phyloP scores from a whole-genome alignment of 2,329 filamentous ascomycete species.

The Diaporthe sp. region DNA sequence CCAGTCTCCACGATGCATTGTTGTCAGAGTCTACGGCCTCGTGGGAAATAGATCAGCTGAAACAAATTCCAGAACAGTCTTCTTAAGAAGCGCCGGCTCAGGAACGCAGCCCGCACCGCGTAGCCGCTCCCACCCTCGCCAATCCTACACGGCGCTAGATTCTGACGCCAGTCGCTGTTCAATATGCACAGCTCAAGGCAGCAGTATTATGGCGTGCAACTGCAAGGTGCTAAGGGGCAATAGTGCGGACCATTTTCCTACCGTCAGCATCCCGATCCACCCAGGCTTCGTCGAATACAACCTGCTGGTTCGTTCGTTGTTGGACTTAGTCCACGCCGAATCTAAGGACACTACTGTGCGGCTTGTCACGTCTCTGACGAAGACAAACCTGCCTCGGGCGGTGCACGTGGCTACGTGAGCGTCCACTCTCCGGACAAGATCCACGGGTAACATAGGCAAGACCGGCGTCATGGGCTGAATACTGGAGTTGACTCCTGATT shows the following conservation, averaged over 20 bases:
- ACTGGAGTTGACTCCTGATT: not conserved
- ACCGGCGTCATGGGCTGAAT: not conserved
- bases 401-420: not conserved
- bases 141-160: slow-evolving; percentile 14
- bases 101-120: not conserved
- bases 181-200: slow-evolving; percentile 5
- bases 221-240: not conserved
- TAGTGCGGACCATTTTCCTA: not conserved
- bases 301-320: not conserved
- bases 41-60: slow-evolving; percentile 24
- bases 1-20: slow-evolving; percentile 4
- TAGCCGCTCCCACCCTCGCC: not conserved
- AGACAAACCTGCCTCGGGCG: not conserved
- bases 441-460: not conserved
- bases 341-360: not conserved
- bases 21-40: not conserved
- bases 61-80: slow-evolving; percentile 27
- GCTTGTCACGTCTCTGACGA: not conserved
- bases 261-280: not conserved
- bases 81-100: not conserved
- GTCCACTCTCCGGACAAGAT: not conserved
- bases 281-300: not conserved
- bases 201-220: slow-evolving; percentile 9
- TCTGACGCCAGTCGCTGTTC: not conserved
- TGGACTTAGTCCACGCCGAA: not conserved